phyloP scores from a whole-genome alignment of 805 yeast species.

The Pichia rugopelliculosa region DNA sequence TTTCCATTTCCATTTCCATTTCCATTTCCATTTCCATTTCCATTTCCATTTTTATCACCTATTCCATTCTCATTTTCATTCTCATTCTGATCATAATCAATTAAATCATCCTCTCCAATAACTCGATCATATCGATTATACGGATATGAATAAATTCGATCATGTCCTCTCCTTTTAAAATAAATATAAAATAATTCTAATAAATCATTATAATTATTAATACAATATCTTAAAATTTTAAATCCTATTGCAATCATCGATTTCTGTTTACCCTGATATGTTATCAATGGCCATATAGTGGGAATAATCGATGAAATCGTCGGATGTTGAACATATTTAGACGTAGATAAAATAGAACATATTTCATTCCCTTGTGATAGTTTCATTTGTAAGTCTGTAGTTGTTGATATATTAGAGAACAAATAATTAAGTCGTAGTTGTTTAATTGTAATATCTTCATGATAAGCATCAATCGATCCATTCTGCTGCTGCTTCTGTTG shows the following conservation, averaged over 20 bases:
- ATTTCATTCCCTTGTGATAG: conserved; percentile 1
- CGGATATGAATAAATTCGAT: conserved; percentile 1
- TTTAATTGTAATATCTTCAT: not conserved
- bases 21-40: not conserved
- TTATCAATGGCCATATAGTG: conserved; percentile 8
- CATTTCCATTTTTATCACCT: not conserved
- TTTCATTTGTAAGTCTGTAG: not conserved
- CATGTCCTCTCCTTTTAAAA: conserved; percentile 3
- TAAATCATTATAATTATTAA: not conserved
- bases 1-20: no score
- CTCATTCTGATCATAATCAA: not conserved
- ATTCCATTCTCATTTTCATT: not conserved
- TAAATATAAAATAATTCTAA: conserved; percentile 3
- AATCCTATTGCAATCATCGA: conserved; percentile 8
- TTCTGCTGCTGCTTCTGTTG: not conserved
- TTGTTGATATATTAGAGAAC: not conserved
- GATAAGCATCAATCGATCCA: not conserved
- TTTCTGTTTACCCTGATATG: not conserved
- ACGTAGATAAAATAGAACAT: not conserved
- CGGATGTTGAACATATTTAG: not conserved
- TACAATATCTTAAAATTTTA: conserved; percentile 7
- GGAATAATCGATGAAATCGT: not conserved
- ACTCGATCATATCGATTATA: conserved; percentile 1
- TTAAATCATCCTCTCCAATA: not conserved
- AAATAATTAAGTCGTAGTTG: not conserved